Percentiles rank a stretch among this genome's conserved stretches.
phyloP scores from a whole-genome alignment of 352 stramenopile genomes.

The Phytophthora brassicae region DNA sequence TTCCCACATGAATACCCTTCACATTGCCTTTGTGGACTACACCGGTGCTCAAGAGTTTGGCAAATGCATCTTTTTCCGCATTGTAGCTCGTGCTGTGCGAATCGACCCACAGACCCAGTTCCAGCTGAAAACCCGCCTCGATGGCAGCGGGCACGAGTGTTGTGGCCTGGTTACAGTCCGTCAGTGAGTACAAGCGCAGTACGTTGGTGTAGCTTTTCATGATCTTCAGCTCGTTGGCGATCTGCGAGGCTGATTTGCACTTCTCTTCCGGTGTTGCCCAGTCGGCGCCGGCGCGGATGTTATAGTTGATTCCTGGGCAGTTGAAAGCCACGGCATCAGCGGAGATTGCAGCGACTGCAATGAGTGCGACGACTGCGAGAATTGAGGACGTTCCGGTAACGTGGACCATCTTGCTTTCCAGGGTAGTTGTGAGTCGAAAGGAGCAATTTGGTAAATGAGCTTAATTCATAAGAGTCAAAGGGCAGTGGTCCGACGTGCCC shows the following conservation, averaged over 20 bases:
- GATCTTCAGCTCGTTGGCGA: not conserved
- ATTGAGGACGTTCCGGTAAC: not conserved
- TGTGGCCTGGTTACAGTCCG: too few species aligned
- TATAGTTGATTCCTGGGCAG: constrained; percentile 13
- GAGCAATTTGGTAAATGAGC: constrained; percentile 11
- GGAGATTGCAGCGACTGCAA: not conserved
- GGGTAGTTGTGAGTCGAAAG: not conserved
- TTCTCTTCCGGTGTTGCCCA: not conserved
- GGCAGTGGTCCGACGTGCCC: too few species aligned
- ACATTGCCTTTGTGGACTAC: too few species aligned
- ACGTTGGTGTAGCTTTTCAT: not conserved
- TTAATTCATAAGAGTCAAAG: not conserved
- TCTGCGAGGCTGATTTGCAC: not conserved
- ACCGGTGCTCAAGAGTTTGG: too few species aligned
- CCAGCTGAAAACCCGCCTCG: too few species aligned
- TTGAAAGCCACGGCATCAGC: constrained; percentile 14
- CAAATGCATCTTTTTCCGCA: too few species aligned
- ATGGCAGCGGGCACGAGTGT: too few species aligned
- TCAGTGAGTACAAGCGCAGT: not conserved
- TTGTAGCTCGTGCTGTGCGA: too few species aligned
- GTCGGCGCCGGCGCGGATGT: not conserved
- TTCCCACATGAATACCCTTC: too few species aligned
- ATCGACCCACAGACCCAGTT: too few species aligned
- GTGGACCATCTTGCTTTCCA: too few species aligned
- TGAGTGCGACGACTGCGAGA: constrained; percentile 10